Base-by-base conservation (phyloP, 371 early-diverging fungal species). In the Mortierella sp. region DNA sequence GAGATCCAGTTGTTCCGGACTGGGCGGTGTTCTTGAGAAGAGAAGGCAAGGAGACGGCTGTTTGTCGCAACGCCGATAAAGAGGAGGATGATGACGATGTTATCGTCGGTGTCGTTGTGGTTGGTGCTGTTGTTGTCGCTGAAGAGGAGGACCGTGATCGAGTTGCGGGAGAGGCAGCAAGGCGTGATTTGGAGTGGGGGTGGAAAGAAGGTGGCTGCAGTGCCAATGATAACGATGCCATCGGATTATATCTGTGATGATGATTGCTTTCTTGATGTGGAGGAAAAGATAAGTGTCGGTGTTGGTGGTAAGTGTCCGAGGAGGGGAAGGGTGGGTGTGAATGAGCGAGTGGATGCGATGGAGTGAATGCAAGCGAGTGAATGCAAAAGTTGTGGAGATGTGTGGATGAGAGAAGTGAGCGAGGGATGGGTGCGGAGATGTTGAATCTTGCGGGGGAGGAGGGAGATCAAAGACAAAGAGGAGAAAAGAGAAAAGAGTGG, bases 141-240 rank as follows among this genome's bases (percentile, higher is more conserved):
- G 63, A 35, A 10, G 18, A 65, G 29, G 60, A 11, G 41, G 65
- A 65, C 41, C 38, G 41, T 38, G 65, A 38, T 21, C 65, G 65
- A 38, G 27, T 16, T n/a, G n/a, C 27, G 27, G 27, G n/a, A 27
- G 56, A 56, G n/a, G 54, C 3, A 0, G 49, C 29, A 73, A 48
- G 74, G 32, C 32, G 55, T 55, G 43, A 43, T 74, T 41, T 74
- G 58, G 35, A 27, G 43, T n/a, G 71, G 12, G 44, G 46, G 24
- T 46, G 43, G 71, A 71, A 43, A 27, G 46, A 43, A 27, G 48
- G 43, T 46, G 71, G 71, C 71, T 71, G 71, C 16, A 71, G 10
- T 44, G 43, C 71, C 48, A 46, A 71, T 27, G 71, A 46, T 71
- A 48, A 43, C 48, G 48, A 48, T 27, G 71, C 48, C 71, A 46